Conservation (phyloP, 2,329 filamentous ascomycete species). For the Aureobasidium sp. region DNA sequence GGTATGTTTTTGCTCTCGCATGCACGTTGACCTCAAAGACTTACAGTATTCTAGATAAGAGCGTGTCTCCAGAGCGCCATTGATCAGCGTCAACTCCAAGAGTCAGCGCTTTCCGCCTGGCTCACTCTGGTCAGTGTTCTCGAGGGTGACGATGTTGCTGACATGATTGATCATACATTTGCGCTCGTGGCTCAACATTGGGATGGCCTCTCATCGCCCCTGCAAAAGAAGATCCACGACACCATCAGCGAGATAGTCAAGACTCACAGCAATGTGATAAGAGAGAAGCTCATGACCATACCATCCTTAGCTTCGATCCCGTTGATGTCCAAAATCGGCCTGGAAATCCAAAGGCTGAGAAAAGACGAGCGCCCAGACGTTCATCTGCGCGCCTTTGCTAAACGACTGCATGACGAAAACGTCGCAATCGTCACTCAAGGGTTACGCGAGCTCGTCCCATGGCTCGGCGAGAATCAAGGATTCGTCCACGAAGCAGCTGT, state of each 20-base stretch:
- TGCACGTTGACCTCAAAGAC: slow-evolving; percentile 9
- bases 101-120: slow-evolving; percentile 80
- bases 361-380: slow-evolving; percentile 58
- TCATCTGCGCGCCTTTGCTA: slow-evolving; percentile 62
- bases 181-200: slow-evolving; percentile 81
- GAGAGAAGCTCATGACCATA: slow-evolving; percentile 63
- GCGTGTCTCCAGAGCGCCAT: slow-evolving; percentile 87
- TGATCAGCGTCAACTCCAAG: slow-evolving; percentile 64
- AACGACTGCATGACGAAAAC: slow-evolving; percentile 75
- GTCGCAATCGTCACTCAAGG: slow-evolving; percentile 77
- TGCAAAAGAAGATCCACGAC: slow-evolving; percentile 52
- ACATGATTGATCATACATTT: slow-evolving; percentile 80
- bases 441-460: slow-evolving; percentile 67
- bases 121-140: slow-evolving; percentile 67
- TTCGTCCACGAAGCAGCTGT: slow-evolving; percentile 73
- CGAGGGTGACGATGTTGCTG: slow-evolving; percentile 69
- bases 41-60: slow-evolving; percentile 57
- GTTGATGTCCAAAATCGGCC: slow-evolving; percentile 61
- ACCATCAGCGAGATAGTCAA: slow-evolving; percentile 60
- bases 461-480: slow-evolving; percentile 65
- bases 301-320: slow-evolving; percentile 70
- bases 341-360: slow-evolving; percentile 58
- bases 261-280: slow-evolving; percentile 55
- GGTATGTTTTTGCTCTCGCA: slow-evolving; percentile 42
- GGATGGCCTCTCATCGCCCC: slow-evolving; percentile 55